Conservation (phyloP, 2,329 filamentous ascomycete species). For the Talaromyces sp. region DNA sequence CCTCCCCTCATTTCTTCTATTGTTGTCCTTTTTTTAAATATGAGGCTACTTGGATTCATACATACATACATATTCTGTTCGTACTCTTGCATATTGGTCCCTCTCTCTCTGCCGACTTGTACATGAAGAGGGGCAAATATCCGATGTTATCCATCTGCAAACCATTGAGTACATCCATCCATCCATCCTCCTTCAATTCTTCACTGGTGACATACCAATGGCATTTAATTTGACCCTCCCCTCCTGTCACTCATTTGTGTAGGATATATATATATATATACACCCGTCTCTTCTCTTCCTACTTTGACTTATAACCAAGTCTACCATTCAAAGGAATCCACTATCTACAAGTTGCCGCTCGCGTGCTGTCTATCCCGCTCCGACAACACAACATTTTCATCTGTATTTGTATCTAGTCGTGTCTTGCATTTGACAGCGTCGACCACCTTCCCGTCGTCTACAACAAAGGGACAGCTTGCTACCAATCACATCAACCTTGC, state of each 20-base stretch:
- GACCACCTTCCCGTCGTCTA: neutral
- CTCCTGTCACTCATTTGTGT: conserved; percentile 8
- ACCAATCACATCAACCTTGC: neutral
- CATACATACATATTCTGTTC: neutral
- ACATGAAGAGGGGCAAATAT: conserved; percentile 16
- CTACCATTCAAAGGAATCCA: neutral
- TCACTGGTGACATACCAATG: conserved; percentile 9
- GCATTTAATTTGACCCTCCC: conserved; percentile 17
- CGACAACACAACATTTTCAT: neutral
- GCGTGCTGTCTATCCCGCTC: neutral
- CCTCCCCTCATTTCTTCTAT: neutral
- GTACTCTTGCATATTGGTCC: conserved; percentile 8
- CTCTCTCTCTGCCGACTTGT: conserved; percentile 11
- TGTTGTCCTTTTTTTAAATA: neutral
- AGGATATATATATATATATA: conserved; percentile 1
- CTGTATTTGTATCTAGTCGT: conserved; percentile 5
- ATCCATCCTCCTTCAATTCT: neutral
- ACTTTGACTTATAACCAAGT: neutral
- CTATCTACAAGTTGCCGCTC: neutral
- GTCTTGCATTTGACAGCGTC: conserved; percentile 12
- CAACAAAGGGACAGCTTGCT: neutral
- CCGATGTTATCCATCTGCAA: conserved; percentile 12
- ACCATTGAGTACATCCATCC: neutral
- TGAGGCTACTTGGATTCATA: conserved; percentile 12
- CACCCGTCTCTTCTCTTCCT: neutral